Evolutionary conservation across 2,329 filamentous ascomycete species (phyloP).

Genomic region (Stromatinia cepivora): DNA sequence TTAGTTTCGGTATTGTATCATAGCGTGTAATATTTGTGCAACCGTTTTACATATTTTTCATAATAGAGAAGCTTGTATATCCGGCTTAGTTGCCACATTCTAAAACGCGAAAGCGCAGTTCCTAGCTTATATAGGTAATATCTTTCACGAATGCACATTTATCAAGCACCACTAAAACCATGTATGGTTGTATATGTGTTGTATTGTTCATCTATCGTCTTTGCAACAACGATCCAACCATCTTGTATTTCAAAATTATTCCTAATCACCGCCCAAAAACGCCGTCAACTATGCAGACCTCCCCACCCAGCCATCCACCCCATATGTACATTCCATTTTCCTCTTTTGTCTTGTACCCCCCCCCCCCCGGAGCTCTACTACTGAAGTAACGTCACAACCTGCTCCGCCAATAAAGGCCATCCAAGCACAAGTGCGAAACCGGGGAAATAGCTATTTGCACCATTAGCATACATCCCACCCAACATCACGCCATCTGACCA

Average conservation of each 20-base stretch:
- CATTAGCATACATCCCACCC: neutral
- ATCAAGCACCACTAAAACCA: neutral
- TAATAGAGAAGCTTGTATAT: neutral
- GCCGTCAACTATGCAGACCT: neutral
- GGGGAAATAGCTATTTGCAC: conserved; percentile 16
- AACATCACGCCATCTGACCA: neutral
- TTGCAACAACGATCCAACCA: neutral
- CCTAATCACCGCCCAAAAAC: neutral
- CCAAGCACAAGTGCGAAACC: conserved; percentile 20
- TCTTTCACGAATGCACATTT: neutral
- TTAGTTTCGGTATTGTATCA: neutral
- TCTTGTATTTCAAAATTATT: neutral
- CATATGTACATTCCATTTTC: neutral
- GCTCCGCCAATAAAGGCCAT: conserved; percentile 24
- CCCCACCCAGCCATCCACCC: neutral
- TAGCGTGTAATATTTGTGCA: neutral
- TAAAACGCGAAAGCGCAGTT: neutral
- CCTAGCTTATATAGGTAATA: neutral
- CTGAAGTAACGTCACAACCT: neutral
- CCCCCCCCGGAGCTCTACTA: neutral
- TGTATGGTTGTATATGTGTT: neutral
- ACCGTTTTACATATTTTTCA: neutral
- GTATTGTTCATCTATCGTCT: neutral
- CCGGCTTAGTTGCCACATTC: neutral
- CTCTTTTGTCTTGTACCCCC: neutral